These are phyloP conservation scores for Mrakiaceae sp. DNA, from an alignment of 1,284 basidiomycete species.

Conservation along the genomic window DNA sequence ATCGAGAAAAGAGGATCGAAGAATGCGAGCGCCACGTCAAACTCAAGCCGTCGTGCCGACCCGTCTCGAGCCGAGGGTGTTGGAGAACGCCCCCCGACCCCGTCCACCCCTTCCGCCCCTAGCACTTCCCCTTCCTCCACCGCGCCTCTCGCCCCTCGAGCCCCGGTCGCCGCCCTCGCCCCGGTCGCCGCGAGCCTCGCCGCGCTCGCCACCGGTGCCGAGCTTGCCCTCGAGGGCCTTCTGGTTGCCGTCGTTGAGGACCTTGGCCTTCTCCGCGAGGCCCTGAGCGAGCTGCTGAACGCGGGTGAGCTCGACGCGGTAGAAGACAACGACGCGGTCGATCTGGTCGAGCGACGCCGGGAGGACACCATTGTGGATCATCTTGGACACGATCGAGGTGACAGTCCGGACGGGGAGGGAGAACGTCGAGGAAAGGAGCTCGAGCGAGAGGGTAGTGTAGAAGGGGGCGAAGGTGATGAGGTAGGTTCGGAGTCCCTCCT, in stretches of 20 bases:
- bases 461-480: constrained; percentile 96
- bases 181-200: constrained; percentile 25
- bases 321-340: constrained; percentile 75
- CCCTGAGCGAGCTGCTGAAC: constrained; percentile 80
- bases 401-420: constrained; percentile 66
- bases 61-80: constrained; percentile 21
- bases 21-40: neutral
- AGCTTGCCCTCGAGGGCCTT: constrained; percentile 85
- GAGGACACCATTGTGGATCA: constrained; percentile 98
- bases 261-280: constrained; percentile 75
- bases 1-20: neutral
- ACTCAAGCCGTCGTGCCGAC: constrained; percentile 8
- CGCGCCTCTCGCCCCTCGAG: constrained; percentile 29
- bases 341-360: constrained; percentile 87
- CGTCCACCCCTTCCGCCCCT: constrained; percentile 27
- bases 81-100: constrained; percentile 26
- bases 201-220: constrained; percentile 59
- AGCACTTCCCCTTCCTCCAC: constrained; percentile 20
- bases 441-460: constrained; percentile 82
- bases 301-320: constrained; percentile 74
- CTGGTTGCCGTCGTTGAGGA: constrained; percentile 91
- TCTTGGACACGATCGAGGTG: constrained; percentile 87
- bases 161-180: constrained; percentile 24
- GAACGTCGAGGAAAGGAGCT: constrained; percentile 78
- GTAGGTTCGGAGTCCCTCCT: constrained; percentile 92